Conservation (phyloP, 495 filamentous ascomycete genomes). For the Trichoderma gamsii region DNA sequence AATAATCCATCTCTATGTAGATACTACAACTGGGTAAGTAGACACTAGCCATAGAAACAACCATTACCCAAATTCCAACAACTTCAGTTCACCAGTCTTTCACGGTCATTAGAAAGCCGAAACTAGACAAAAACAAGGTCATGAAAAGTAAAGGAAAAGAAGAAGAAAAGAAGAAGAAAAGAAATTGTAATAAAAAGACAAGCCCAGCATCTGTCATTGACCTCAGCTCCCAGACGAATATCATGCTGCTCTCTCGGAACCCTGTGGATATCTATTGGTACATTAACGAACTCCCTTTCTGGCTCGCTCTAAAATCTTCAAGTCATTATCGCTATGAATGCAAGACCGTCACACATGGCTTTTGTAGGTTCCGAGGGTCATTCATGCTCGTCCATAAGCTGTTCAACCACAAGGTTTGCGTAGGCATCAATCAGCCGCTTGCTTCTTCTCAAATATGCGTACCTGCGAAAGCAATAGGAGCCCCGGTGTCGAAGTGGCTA, state of each 20-base stretch:
- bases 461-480: conserved; percentile 1
- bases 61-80: not conserved
- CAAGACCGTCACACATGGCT: not conserved
- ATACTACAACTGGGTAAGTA: not conserved
- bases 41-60: not conserved
- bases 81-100: not conserved
- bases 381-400: conserved; percentile 2
- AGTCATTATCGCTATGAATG: not conserved
- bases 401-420: conserved; percentile 5
- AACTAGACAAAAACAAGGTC: not conserved
- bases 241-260: not conserved
- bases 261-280: conserved; percentile 5
- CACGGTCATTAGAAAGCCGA: not conserved
- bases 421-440: conserved; percentile 11
- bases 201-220: conserved; percentile 7
- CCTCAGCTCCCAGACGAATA: conserved; percentile 9
- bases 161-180: not conserved
- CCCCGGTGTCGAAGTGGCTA: not conserved
- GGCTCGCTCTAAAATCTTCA: not conserved
- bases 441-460: conserved; percentile 7
- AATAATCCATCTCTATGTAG: not conserved
- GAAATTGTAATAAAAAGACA: not conserved
- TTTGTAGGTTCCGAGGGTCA: not conserved
- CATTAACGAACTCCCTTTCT: not conserved
- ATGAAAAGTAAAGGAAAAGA: not conserved